These are phyloP conservation scores for Moelleriella libera DNA, from an alignment of 2,329 filamentous ascomycete genomes.

Conservation along the genomic window DNA sequence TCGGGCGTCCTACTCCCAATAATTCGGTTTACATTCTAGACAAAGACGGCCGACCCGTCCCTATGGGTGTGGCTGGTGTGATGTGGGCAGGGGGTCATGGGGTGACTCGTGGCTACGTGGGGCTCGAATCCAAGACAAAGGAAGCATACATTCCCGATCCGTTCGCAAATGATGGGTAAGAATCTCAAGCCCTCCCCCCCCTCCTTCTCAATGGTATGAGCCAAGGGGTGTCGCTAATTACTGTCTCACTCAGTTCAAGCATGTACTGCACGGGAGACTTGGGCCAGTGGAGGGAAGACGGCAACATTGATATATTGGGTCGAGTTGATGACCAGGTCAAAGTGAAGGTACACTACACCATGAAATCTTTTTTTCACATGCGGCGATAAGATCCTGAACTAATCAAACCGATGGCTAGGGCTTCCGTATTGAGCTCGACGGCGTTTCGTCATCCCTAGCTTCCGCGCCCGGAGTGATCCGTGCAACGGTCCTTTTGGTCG, in stretches of 20 bases:
- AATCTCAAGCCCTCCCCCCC: not conserved
- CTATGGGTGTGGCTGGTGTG: slow-evolving; percentile 30
- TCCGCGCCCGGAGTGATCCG: slow-evolving; percentile 29
- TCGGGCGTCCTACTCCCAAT: slow-evolving; percentile 41
- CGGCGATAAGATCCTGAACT: too few relatives aligned
- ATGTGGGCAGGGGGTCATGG: slow-evolving; percentile 45
- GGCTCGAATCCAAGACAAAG: slow-evolving; percentile 34
- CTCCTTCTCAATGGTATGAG: slow-evolving; percentile 1
- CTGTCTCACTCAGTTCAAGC: slow-evolving; percentile 16
- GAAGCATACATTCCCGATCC: slow-evolving; percentile 33
- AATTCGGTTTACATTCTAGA: slow-evolving; percentile 41
- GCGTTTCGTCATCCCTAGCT: slow-evolving; percentile 35
- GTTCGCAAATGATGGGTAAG: slow-evolving; percentile 37
- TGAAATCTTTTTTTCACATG: not conserved
- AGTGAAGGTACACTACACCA: slow-evolving; percentile 29
- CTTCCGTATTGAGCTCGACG: slow-evolving; percentile 46
- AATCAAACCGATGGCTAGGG: slow-evolving; percentile 17
- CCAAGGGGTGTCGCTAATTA: slow-evolving; percentile 2
- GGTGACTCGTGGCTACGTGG: slow-evolving; percentile 41
- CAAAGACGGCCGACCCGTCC: slow-evolving; percentile 26
- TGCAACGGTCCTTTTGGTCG: slow-evolving; percentile 31
- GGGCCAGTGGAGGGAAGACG: slow-evolving; percentile 37
- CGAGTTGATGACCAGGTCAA: slow-evolving; percentile 49
- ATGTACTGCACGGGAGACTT: slow-evolving; percentile 51
- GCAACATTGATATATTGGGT: slow-evolving; percentile 39